Conservation (phyloP, 2,329 filamentous ascomycete species). For the Trichophyton schoenleinii region DNA sequence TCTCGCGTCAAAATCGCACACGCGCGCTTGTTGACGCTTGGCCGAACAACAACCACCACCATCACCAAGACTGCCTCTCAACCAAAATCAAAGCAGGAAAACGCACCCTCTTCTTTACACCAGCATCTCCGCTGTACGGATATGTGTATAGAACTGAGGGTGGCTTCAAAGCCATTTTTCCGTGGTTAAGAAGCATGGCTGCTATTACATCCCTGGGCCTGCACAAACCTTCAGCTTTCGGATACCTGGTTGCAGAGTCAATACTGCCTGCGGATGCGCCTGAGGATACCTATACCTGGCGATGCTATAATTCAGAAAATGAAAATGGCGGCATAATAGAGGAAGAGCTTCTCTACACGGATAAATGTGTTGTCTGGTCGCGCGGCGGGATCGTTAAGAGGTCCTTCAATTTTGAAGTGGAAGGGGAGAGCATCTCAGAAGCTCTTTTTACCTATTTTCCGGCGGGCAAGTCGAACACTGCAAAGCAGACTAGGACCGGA, state of each 20-base stretch:
- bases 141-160: not conserved
- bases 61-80: too few species aligned
- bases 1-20: not conserved
- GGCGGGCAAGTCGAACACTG: conserved; percentile 22
- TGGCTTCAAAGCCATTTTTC: not conserved
- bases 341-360: conserved; percentile 70
- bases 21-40: conserved; percentile 3
- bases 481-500: not conserved
- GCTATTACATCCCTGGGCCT: conserved; percentile 80
- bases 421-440: conserved; percentile 76
- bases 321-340: conserved; percentile 40
- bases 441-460: conserved; percentile 77
- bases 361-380: conserved; percentile 74
- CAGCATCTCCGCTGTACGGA: not conserved
- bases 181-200: conserved; percentile 53
- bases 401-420: conserved; percentile 71
- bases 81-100: not conserved
- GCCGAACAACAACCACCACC: not conserved
- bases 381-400: conserved; percentile 73
- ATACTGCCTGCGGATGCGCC: conserved; percentile 58
- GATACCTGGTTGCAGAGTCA: conserved; percentile 69
- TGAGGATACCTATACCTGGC: conserved; percentile 59
- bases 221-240: conserved; percentile 73
- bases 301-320: conserved; percentile 43
- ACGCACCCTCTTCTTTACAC: not conserved